Evolutionary conservation across 2,329 filamentous ascomycete species (phyloP), one percentile per base, ranked within the genome.

Genomic region (Pestalotiopsis fici): DNA sequence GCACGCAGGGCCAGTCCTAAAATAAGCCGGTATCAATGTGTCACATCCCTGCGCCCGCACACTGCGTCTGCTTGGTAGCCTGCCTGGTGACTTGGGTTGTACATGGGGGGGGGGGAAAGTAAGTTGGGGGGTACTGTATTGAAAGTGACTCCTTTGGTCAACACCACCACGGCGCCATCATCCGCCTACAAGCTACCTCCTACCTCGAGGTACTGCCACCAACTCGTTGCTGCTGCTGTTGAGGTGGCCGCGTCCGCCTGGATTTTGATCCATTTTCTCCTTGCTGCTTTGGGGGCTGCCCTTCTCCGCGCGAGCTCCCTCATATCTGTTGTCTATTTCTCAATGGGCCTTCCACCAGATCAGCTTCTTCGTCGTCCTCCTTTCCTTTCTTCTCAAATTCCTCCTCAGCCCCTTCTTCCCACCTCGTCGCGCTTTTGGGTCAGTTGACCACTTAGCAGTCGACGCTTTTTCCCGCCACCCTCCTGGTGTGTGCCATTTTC

Each of bases 41-140:
- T 54, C 61, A 59, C 28, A 65, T 65, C 66, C 66, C 61, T 67
- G 66, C 70, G 69, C 69, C 73, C 74, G 70, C 74, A 73, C 72
- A 72, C 74, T 71, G 71, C 74, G 70, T 70, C 70, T 71, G 69
- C 74, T 71, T 75, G 71, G 75, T 76, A 73, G 75, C 74, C 73
- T 59, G 62, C 31, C 56, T 35, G 64, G 64, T 55, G 27, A 54
- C 64, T 61, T 61, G 31, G 37, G 25, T 54, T 37, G 31, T 57
- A 35, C 43, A 43, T 55, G 47, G 31, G 43, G 43, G 43, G 43
- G 43, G 43, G 21, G 31, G 11, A 35, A 11, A 35, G 11, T 11
- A n/a, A 50, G 43, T 50, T 50, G 43, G 43, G 43, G 43, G 43
- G 59, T 50, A 35, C 31, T 35, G n/a, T 28, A 50, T 25, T n/a